Evolutionary conservation across 2,329 filamentous ascomycete species (phyloP), one percentile per base, ranked within the genome.

Genomic region (Cadophora gregata): DNA sequence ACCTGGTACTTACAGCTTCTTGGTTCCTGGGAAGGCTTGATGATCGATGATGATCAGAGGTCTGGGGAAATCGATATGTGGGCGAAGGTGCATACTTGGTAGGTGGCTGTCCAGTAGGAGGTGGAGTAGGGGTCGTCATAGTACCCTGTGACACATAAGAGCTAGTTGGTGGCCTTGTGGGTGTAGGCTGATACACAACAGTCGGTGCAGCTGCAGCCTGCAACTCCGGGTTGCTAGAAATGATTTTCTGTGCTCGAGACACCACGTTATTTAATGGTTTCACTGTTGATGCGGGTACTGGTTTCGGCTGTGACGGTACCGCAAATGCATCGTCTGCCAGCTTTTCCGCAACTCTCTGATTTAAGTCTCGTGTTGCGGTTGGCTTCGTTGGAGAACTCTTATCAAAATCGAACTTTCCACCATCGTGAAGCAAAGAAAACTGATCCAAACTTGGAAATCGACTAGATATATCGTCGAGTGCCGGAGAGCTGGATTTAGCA

Each of bases 401-500:
- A 67, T 92, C 90, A 77, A 97, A 97, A 63, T 95, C 90, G 73
- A 97, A 97, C 67, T 93, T 94, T 68, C 87, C 81, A 3, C 92
- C 91, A 69, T 98, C 93, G 72, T 97, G 93, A 53, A 97, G 81
- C 21, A 99, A 82, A 3, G 95, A 90, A 76, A 99, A 99, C 72
- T 98, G 93, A 74, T 98, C 94, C 27, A 99, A 83, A 6, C 93
- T 94, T 0, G 96, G 96, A 72, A 97, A 99, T 62, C 91, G 87
- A 31, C 88, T 85, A 0, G 95, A 93, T 29, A 97, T 82, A 75
- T 98, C 95, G 72, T 98, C 96, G 1, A 84, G 82, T 25, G 86
- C 84, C 8, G 81, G 81, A 71, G 82, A 71, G 69, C 80, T 78
- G 38, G 84, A 81, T 65, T 86, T 89, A 1, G 90, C 86, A 77